Conservation (phyloP, 768 basidiomycete genomes). For the Termitomyces sp. region DNA sequence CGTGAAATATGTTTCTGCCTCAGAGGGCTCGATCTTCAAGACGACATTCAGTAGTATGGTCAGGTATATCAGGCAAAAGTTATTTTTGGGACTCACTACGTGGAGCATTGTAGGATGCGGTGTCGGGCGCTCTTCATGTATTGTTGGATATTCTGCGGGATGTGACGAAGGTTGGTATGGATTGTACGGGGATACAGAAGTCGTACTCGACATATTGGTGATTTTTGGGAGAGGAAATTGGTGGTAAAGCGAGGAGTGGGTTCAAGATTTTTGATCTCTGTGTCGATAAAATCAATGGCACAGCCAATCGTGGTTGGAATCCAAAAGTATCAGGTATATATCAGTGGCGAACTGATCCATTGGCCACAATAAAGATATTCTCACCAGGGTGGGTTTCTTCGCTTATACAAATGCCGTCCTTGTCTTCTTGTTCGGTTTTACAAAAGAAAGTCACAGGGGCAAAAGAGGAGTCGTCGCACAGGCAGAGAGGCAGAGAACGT, state of each 20-base stretch:
- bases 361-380: not conserved
- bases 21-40: constrained; percentile 6
- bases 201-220: not conserved
- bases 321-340: not conserved
- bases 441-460: not conserved
- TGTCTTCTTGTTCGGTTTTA: not conserved
- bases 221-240: not conserved
- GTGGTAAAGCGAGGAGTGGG: not conserved
- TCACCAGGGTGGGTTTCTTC: not conserved
- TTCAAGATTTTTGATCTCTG: not conserved
- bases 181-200: not conserved
- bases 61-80: not conserved
- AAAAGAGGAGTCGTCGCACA: too few species aligned
- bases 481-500: not conserved
- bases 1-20: constrained; percentile 12
- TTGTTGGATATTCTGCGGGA: not conserved
- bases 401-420: not conserved
- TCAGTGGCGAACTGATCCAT: not conserved
- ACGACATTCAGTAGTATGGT: not conserved
- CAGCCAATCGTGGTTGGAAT: not conserved
- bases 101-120: constrained; percentile 7
- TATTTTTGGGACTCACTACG: constrained; percentile 5
- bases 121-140: not conserved
- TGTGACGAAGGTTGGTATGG: not conserved
- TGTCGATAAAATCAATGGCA: not conserved